Evolutionary conservation across 768 basidiomycete genomes (phyloP).

Genomic region (Termitomyces sp.): DNA sequence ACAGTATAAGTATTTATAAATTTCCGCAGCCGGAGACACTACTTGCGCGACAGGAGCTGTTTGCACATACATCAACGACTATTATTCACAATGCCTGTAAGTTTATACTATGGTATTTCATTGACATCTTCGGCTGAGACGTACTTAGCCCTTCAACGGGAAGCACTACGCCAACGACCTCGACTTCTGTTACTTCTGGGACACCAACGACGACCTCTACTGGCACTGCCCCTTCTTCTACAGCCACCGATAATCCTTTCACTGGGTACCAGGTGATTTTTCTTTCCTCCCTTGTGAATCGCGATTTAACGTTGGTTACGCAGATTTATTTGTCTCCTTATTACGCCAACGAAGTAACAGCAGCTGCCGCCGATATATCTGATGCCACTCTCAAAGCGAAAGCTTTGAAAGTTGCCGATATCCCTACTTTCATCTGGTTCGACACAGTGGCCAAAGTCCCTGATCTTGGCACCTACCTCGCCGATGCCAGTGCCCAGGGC

Average conservation of each 20-base stretch:
- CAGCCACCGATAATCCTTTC: constrained; percentile 45
- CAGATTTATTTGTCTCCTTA: constrained; percentile 50
- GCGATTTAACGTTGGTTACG: background rate
- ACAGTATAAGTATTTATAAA: background rate
- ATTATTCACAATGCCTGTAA: constrained; percentile 39
- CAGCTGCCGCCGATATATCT: constrained; percentile 43
- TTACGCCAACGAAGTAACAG: constrained; percentile 49
- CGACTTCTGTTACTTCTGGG: background rate
- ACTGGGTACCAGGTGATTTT: constrained; percentile 37
- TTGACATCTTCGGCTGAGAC: background rate
- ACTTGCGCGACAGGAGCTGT: constrained; percentile 33
- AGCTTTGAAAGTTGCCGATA: constrained; percentile 47
- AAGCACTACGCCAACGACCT: constrained; percentile 7
- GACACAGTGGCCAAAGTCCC: constrained; percentile 52
- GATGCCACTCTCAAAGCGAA: constrained; percentile 46
- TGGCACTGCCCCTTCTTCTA: constrained; percentile 9
- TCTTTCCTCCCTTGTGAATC: background rate
- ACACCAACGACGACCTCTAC: constrained; percentile 5
- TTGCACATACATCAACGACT: constrained; percentile 30
- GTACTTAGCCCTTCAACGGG: constrained; percentile 14
- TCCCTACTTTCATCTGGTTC: constrained; percentile 63
- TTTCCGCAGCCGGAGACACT: constrained; percentile 28
- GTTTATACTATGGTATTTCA: background rate
- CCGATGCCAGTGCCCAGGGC: constrained; percentile 42
- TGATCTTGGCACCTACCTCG: constrained; percentile 50